Conservation (phyloP, 495 filamentous ascomycete species). For the Aspergillus diversus region DNA sequence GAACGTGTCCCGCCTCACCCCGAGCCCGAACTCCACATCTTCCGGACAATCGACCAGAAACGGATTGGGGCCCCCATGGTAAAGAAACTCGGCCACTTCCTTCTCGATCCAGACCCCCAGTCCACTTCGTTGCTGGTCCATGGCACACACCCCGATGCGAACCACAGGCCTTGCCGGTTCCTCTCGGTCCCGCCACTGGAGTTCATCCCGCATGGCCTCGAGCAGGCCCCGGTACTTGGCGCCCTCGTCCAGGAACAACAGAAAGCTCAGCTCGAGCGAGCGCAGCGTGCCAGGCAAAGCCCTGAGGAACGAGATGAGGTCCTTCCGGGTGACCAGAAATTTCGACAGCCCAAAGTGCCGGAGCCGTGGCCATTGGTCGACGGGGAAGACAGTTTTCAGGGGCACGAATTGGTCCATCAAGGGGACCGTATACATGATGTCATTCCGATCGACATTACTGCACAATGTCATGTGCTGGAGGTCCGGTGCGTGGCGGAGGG, state of each 20-base stretch:
- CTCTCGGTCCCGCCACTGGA: conserved; percentile 19
- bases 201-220: conserved; percentile 17
- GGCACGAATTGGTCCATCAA: conserved; percentile 14
- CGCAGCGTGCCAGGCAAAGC: conserved; percentile 20
- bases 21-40: neutral
- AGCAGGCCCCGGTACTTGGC: conserved; percentile 18
- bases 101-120: conserved; percentile 16
- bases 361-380: conserved; percentile 27
- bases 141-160: neutral
- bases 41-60: neutral
- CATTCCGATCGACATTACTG: conserved; percentile 6
- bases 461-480: conserved; percentile 21
- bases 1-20: conserved; percentile 13
- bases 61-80: conserved; percentile 16
- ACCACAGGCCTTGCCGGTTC: conserved; percentile 12
- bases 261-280: conserved; percentile 24
- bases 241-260: conserved; percentile 22
- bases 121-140: neutral
- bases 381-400: conserved; percentile 26
- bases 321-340: conserved; percentile 25
- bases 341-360: conserved; percentile 33
- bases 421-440: neutral
- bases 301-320: conserved; percentile 24
- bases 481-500: conserved; percentile 18
- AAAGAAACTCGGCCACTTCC: conserved; percentile 14